Conservation (phyloP, 148 eudicot species). For the Rheum nobile region DNA sequence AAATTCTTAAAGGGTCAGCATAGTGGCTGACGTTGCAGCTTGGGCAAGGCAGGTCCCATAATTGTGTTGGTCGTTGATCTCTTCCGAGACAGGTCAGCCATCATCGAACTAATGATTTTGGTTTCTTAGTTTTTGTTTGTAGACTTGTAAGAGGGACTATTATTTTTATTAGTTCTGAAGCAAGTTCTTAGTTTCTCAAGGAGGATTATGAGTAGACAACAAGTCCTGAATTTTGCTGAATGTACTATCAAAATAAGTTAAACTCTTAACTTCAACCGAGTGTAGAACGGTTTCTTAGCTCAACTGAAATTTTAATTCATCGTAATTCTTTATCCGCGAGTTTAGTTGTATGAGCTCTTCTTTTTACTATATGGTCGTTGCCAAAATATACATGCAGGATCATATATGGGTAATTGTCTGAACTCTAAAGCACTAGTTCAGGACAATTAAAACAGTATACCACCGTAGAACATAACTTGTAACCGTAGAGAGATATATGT, state of each 20-base stretch:
- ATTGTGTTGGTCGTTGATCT: neutral
- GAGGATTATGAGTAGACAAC: neutral
- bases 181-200: neutral
- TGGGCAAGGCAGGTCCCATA: neutral
- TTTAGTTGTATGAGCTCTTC: no score
- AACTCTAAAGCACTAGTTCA: neutral
- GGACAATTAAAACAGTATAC: neutral
- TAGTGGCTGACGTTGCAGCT: neutral
- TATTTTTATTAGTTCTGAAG: neutral
- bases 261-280: neutral
- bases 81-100: neutral
- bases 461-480: neutral
- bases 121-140: neutral
- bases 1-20: slow-evolving; percentile 33
- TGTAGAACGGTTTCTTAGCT: neutral
- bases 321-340: neutral
- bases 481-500: neutral
- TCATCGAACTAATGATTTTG: neutral
- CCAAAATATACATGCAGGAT: neutral
- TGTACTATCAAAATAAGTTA: neutral
- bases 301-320: neutral
- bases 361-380: neutral
- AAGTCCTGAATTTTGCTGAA: neutral
- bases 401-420: neutral
- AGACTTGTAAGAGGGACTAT: neutral